Evolutionary conservation across 2,329 filamentous ascomycete genomes (phyloP), one percentile per base, ranked within the genome.

Genomic region (Periglandula ipomoeae): DNA sequence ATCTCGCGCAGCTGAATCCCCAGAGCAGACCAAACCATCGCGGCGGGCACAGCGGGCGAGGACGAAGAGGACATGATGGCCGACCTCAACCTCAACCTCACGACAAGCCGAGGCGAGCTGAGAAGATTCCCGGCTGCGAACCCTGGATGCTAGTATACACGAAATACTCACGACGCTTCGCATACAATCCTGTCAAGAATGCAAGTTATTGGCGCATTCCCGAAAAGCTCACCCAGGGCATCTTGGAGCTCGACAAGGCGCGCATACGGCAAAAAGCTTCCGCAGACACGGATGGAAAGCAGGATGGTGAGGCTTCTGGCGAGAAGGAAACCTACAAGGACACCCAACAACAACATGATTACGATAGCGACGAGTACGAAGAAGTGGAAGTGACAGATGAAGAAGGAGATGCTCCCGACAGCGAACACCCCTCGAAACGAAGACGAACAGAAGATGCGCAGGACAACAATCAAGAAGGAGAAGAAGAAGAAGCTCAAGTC

Each of bases 141-240:
- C 87, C 89, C 15, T 98, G 93, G 93, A 69, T 95, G 0, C 72
- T 98, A 3, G 88, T 98, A n/a, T 87, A 85, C 62, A 98, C 93
- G 1, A 96, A 89, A 62, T 82, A 91, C 53, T 87, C 88, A 20
- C 77, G 93, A 50, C 79, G 90, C 46, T 98, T 98, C 61, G 89
- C 90, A 2, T 87, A 95, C 70, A 95, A 98, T 57, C 79, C 83
- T 0, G 77, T 78, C 47, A 95, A 91, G 55, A 87, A 91, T 34
- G 78, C 89, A 56, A 97, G 90, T 65, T 89, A 89, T 65, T 98
- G 94, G 93, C 89, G 89, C 59, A 93, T 96, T 58, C 93, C 93
- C 0, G 81, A 88, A 48, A 84, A 93, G 63, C 75, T 98, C 32
- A 84, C 90, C 76, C 82, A 85, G 52, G 89, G 81, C 13, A 87